Evolutionary conservation across 331 rosid species (phyloP), one percentile per base, ranked within the genome.

Genomic region (Quercus phellos): DNA sequence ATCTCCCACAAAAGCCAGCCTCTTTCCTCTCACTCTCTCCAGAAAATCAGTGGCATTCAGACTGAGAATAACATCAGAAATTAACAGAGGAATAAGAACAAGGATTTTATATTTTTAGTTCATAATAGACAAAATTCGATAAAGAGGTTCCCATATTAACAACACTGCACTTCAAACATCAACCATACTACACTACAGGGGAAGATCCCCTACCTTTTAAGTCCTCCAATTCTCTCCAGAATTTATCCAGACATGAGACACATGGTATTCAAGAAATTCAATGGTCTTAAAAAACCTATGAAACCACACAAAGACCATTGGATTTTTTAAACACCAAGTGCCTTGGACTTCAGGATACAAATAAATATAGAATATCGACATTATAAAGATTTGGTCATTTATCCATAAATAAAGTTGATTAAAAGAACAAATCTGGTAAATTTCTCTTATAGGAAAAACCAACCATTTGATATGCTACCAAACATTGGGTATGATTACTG

Each of bases 31-130:
- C 84, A 95, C 78, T 66, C 84, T 84, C 84, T 89, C 93, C 83
- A 95, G 88, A 85, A 93, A 95, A 88, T 93, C 93, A 63, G 92
- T 95, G 27, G 96, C 98, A 85, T 93, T 95, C 58, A 93, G 83
- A 70, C 98, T 94, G 92, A 53, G 67, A 50, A 78, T 6, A 46
- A 77, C 67, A 74, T 73, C 22, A 78, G 54, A 51, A 85, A 73
- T 53, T 38, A 66, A 79, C 76, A 75, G 79, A 34, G 42, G 19
- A 63, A 58, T 70, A 58, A 74, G 29, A 63, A 74, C 42, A 70
- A n/a, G 61, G 66, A 74, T 70, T 70, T 18, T 53, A 18, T 22
- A 55, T 24, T 55, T 59, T 58, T 29, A 76, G 21, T 53, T 30
- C 61, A 54, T 55, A 67, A 67, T 70, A 4, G 19, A 18, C 54